phyloP scores from a whole-genome alignment of 495 filamentous ascomycete species.

The Daldinia vernicosa region DNA sequence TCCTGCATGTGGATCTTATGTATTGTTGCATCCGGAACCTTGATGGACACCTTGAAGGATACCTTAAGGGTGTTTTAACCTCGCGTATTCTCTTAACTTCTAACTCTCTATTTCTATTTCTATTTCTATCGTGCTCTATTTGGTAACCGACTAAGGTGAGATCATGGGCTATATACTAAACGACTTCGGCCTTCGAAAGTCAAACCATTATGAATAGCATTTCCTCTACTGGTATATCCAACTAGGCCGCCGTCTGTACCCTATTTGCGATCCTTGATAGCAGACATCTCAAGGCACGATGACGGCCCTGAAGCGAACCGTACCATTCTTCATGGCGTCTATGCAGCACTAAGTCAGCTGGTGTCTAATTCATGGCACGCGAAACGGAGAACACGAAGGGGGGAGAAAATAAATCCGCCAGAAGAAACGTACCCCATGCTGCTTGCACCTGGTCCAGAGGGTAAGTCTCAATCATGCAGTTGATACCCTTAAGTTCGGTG shows the following conservation, averaged over 20 bases:
- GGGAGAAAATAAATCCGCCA: background rate
- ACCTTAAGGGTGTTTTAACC: background rate
- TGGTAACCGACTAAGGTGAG: background rate
- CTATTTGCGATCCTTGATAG: background rate
- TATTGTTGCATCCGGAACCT: background rate
- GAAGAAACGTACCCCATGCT: constrained; percentile 43
- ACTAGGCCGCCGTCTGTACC: background rate
- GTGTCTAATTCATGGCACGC: background rate
- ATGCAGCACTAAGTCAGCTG: background rate
- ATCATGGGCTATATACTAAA: background rate
- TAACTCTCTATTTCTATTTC: background rate
- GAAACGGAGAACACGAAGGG: background rate
- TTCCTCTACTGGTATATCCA: constrained; percentile 1
- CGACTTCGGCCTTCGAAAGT: background rate
- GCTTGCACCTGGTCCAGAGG: constrained; percentile 65
- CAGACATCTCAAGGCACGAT: constrained; percentile 3
- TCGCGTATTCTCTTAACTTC: background rate
- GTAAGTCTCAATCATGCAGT: constrained; percentile 71
- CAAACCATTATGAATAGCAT: background rate
- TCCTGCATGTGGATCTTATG: too few species aligned
- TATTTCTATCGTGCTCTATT: background rate
- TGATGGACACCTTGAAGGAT: background rate
- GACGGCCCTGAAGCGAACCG: constrained; percentile 8
- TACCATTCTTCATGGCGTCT: constrained; percentile 6
- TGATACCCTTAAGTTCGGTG: constrained; percentile 61